Conservation (phyloP, 495 filamentous ascomycete species). For the Lentithecium fluviatile region DNA sequence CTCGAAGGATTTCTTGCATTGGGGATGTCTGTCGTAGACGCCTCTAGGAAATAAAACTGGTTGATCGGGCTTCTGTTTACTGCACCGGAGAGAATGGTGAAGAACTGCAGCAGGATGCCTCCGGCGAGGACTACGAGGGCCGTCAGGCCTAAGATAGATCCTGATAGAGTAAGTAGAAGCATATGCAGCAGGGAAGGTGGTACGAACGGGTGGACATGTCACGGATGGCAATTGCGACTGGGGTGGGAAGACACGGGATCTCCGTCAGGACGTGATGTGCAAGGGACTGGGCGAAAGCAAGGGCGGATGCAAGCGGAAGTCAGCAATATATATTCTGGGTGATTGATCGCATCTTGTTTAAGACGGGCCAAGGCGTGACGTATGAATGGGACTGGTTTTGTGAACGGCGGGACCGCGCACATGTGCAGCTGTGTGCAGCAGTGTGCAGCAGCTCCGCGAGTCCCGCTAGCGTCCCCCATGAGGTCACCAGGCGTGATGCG, state of each 20-base stretch:
- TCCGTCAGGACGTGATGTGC: no score
- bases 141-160: conserved; percentile 51
- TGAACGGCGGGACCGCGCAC: no score
- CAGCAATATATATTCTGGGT: not conserved
- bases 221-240: no score
- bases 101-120: conserved; percentile 73
- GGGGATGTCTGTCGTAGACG: conserved; percentile 60
- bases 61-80: conserved; percentile 61
- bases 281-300: no score
- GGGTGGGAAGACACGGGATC: no score
- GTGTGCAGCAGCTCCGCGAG: no score
- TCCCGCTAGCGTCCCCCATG: conserved; percentile 1
- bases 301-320: no score
- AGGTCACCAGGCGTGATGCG: conserved; percentile 13
- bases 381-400: not conserved
- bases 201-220: no score
- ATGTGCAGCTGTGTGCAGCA: no score
- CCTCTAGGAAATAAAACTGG: conserved; percentile 78
- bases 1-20: conserved; percentile 64
- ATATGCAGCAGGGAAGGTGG: no score
- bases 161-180: no score
- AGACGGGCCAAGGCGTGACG: not conserved
- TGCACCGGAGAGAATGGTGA: conserved; percentile 73
- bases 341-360: not conserved
- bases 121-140: conserved; percentile 75